phyloP scores from a whole-genome alignment of 805 yeast species.

The Lipomyces yamanashiensis region DNA sequence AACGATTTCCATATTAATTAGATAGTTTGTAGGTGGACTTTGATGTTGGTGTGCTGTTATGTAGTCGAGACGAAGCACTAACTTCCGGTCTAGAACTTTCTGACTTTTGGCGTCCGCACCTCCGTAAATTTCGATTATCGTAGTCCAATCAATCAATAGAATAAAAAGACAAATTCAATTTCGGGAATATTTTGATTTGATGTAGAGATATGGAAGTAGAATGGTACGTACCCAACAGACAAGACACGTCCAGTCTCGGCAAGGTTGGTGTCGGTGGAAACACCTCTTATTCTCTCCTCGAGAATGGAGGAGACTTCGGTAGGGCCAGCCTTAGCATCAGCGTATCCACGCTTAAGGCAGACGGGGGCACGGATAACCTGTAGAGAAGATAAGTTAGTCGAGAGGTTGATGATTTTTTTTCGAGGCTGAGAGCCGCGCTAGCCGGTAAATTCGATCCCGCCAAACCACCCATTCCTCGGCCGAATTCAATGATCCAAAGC shows the following conservation, averaged over 20 bases:
- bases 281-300: slow-evolving; percentile 99
- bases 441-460: no score
- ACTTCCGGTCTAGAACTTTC: no score
- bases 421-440: neutral
- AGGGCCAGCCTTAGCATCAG: slow-evolving; percentile 95
- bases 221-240: slow-evolving; percentile 84
- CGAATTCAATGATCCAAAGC: neutral
- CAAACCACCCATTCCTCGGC: neutral
- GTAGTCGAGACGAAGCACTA: no score
- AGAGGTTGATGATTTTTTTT: no score
- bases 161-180: neutral
- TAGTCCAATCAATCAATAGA: neutral
- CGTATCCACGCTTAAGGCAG: slow-evolving; percentile 76
- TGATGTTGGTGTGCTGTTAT: no score
- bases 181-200: neutral
- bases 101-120: no score
- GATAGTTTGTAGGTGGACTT: no score
- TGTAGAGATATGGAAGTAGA: neutral
- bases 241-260: slow-evolving; percentile 99
- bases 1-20: neutral
- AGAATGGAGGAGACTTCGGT: slow-evolving; percentile 99
- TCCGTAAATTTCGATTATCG: no score
- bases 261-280: slow-evolving; percentile 93
- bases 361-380: slow-evolving; percentile 26
- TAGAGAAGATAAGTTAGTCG: neutral